Base-by-base conservation (phyloP, 2,329 filamentous ascomycete genomes). In the Trichoderma afroharzianum region DNA sequence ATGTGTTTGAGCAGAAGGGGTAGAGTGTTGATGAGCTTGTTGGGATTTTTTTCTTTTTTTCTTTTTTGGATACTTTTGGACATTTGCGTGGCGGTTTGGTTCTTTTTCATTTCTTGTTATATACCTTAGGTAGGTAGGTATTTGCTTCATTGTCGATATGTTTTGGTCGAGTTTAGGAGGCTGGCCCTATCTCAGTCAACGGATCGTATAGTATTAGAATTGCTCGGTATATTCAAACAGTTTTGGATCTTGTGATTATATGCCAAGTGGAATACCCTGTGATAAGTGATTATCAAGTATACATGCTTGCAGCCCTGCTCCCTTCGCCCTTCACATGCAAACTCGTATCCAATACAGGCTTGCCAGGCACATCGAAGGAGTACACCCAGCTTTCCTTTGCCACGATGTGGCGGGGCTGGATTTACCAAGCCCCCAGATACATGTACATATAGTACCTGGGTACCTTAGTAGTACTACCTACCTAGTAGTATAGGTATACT, bases 1-100 rank as follows among this genome's bases (percentile, higher is more conserved):
- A 77, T 21, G 64, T 73, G 21, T 79, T 78, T 15, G 61, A 76
- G 32, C 71, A 70, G 21, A 76, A 33, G 6, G 36, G 24, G 4
- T 12, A 59, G 14, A 33, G 30, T 5, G 47, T 24, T 53, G 47
- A 53, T 21, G 47, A 21, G 43, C n/a, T 50, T 36, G 12, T 14
- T 36, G 33, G 12, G 3, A 36, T 36, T 36, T 36, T n/a, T n/a
- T n/a, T n/a, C n/a, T n/a, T n/a, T n/a, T n/a, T n/a, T n/a, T n/a
- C n/a, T n/a, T n/a, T n/a, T n/a, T 36, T 36, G 33, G 12, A 36
- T 5, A 36, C 15, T 36, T 36, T 36, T 15, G 14, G 43, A n/a
- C 4, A 47, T 47, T 47, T n/a, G n/a, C 43, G 18, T 47, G 43
- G 43, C 43, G 43, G 8, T 47, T 21, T 47, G 43, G 8, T 21